A percentile compares a stretch with the other conserved stretches of the same genome.
These are phyloP conservation scores for Scytalidium lignicola DNA, from an alignment of 2,329 filamentous ascomycete species.

Conservation along the genomic window DNA sequence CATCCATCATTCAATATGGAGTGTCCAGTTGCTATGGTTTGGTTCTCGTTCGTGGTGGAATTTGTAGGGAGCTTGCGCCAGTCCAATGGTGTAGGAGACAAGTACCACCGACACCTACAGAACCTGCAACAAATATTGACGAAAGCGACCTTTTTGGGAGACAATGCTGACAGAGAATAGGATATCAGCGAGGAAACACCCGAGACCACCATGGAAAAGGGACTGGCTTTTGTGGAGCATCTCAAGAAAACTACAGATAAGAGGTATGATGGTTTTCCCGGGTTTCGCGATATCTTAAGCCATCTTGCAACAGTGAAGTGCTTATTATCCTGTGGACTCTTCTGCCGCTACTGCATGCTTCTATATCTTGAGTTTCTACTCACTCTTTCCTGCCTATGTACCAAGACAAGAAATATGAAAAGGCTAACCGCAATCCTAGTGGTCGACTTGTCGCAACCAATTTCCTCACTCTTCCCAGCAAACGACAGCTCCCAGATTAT, in stretches of 20 bases:
- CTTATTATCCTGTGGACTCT: constrained; percentile 6
- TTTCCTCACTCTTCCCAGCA: constrained; percentile 68
- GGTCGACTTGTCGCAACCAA: constrained; percentile 69
- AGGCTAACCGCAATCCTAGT: constrained; percentile 33
- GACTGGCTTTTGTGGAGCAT: constrained; percentile 68
- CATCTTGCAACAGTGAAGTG: background rate
- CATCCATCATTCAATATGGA: constrained; percentile 1
- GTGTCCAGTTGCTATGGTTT: background rate
- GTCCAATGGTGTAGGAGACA: constrained; percentile 10
- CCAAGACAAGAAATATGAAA: background rate
- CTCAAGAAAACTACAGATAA: constrained; percentile 76
- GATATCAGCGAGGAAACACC: constrained; percentile 45
- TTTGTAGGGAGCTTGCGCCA: constrained; percentile 9
- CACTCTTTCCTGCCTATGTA: background rate
- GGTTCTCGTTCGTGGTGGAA: background rate
- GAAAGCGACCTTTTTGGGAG: background rate
- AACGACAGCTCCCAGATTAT: constrained; percentile 64
- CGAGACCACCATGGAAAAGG: constrained; percentile 66
- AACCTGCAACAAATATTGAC: background rate
- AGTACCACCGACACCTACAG: background rate
- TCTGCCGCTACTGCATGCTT: background rate
- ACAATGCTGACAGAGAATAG: constrained; percentile 25
- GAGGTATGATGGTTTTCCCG: constrained; percentile 50
- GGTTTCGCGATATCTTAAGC: background rate
- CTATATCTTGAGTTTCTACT: background rate